Base-by-base conservation (phyloP, 768 basidiomycete genomes). In the Leccinum variicolor region DNA sequence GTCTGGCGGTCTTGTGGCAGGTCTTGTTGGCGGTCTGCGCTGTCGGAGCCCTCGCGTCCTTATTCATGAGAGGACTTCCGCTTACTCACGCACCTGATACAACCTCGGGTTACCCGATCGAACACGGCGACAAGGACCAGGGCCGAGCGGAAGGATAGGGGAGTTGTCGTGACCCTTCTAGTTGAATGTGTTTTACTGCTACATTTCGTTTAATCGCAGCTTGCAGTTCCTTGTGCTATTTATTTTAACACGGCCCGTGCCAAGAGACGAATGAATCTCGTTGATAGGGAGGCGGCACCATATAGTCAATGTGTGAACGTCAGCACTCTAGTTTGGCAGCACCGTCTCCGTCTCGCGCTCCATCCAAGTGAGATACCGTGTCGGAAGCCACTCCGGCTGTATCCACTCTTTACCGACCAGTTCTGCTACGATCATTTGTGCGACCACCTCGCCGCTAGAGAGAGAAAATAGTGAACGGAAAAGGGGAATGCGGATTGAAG, bases 301-400 rank as follows among this genome's bases (percentile, higher is more conserved):
- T n/a, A 3, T 46, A 9, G 31, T 28, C 17, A 29, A 26, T 33
- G 31, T 33, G n/a, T 19, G 17, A 28, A 13, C 9, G 17, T 14
- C 33, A 26, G 19, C 6, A 14, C 7, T 65, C 28, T n/a, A 58
- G 11, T 56, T 55, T 34, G 7, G 34, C 10, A 26, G 17, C n/a
- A 41, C n/a, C 9, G 9, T 23, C 17, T 15, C 31, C 15, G 33
- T 7, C 21, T 15, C 45, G 17, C 57, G 57, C 26, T 60, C 59
- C n/a, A 52, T 63, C 70, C 65, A 58, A 1, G 79, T 83, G 59
- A 83, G 68, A 61, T 80, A 84, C 46, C 78, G 76, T 26, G 75
- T 69, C 11, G 89, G 89, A 34, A 90, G 68, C 89, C 89, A 90
- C 14, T 76, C 72, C 0, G 89, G 88, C 15, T 65, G 56, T 8